Base-by-base conservation (phyloP, 164 flowering plant species). In the Nymphaea thermarum region DNA sequence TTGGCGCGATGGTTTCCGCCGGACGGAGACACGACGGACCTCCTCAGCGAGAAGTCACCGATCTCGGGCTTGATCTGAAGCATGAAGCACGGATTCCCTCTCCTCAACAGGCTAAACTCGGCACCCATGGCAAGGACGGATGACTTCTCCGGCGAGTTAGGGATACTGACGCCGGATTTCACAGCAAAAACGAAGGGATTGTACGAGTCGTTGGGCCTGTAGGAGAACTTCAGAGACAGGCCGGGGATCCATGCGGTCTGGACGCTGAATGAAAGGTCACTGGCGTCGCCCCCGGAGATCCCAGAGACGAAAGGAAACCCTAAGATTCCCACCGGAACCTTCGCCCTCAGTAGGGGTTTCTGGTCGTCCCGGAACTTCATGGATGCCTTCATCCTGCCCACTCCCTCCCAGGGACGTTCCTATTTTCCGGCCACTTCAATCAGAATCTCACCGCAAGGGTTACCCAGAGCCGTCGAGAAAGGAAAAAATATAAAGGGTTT, bases 141-240 rank as follows among this genome's bases (percentile, higher is more conserved):
- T 36, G 93, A 89, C 68, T 81, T 66, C 3, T 72, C 70, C 1
- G 96, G 90, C 4, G 96, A 89, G 45, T 90, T 92, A 68, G 74
- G 82, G 65, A 81, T 60, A 65, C 89, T 85, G 5, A 83, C 73
- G 2, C 92, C 90, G 15, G 98, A 88, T 71, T 86, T 89, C 65
- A 92, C 80, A 11, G 88, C 71, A 60, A 91, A 61, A 7, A 84
- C 71, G 68, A 87, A 71, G 65, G 74, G 71, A 44, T 47, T 62
- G 62, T 7, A 47, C 44, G 70, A 70, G 45, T 65, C 70, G 61
- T 73, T 74, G 59, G 72, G 72, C 47, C 6, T 82, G 86, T 86
- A 87, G 61, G 88, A 68, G 77, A 88, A 70, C 65, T 77, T 84
- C 65, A 88, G 80, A 44, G 5, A 45, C 5, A 45, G 53, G 53